Percentiles rank a stretch among this genome's conserved stretches.
Evolutionary conservation across 2,329 filamentous ascomycete genomes (phyloP).

Genomic region (Aspergillus sp.): DNA sequence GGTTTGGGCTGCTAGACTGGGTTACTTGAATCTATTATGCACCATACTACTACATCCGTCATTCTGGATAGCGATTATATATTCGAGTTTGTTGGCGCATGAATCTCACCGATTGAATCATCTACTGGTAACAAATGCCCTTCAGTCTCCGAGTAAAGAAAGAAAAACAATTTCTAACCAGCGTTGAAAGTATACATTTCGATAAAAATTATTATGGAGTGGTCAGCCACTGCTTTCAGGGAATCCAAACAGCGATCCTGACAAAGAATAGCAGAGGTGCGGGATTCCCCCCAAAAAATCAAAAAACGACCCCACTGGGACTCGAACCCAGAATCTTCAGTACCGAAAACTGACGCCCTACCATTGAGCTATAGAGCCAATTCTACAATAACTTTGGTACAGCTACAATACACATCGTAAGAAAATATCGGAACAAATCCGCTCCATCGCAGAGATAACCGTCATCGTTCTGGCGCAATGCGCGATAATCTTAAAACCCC

Average conservation of each 20-base stretch:
- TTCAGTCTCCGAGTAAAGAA: too few relatives aligned
- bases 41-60: not conserved
- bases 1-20: constrained; percentile 20
- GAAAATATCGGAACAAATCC: not conserved
- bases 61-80: not conserved
- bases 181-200: too few relatives aligned
- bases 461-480: not conserved
- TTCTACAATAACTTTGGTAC: not conserved
- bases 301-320: constrained; percentile 12
- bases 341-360: constrained; percentile 12
- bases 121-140: too few relatives aligned
- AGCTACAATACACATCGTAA: not conserved
- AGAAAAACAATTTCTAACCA: too few relatives aligned
- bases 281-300: not conserved
- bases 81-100: not conserved
- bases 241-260: too few relatives aligned
- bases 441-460: not conserved
- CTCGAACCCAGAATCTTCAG: constrained; percentile 12
- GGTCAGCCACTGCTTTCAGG: too few relatives aligned
- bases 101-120: too few relatives aligned
- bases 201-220: too few relatives aligned
- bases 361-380: constrained; percentile 10
- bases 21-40: too few relatives aligned
- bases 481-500: not conserved
- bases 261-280: not conserved